Conservation (phyloP, 2,329 filamentous ascomycete species). For the Knoxdaviesia capensis region DNA sequence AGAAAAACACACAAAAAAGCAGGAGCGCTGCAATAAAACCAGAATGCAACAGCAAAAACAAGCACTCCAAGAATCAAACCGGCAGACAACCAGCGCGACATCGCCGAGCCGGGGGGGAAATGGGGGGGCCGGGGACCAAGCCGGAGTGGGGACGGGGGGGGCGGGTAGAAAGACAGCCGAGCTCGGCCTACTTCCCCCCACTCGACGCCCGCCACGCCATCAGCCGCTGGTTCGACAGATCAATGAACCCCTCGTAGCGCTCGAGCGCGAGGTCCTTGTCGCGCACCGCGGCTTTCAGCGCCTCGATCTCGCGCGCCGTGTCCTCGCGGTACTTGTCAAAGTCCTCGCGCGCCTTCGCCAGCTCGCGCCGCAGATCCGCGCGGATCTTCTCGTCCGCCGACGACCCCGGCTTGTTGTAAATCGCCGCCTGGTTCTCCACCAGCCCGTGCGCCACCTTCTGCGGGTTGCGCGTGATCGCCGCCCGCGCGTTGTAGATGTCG, state of each 20-base stretch:
- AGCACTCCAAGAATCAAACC: neutral
- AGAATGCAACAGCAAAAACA: neutral
- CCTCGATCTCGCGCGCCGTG: slow-evolving; percentile 35
- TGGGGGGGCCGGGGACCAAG: too few species aligned
- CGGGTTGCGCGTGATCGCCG: slow-evolving; percentile 45
- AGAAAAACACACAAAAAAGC: neutral
- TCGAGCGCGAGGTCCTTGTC: slow-evolving; percentile 42
- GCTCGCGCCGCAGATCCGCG: slow-evolving; percentile 38
- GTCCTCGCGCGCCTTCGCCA: slow-evolving; percentile 36
- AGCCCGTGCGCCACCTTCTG: slow-evolving; percentile 38
- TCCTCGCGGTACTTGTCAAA: slow-evolving; percentile 33
- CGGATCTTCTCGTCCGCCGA: slow-evolving; percentile 44
- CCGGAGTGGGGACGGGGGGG: too few species aligned
- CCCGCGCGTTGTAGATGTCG: slow-evolving; percentile 48
- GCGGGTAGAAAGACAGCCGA: neutral
- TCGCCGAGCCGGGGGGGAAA: neutral
- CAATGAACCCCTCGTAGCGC: slow-evolving; percentile 50
- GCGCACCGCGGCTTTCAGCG: slow-evolving; percentile 35
- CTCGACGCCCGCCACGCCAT: slow-evolving; percentile 19
- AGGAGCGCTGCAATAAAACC: neutral
- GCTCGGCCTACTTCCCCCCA: slow-evolving; percentile 3
- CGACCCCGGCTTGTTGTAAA: slow-evolving; percentile 45
- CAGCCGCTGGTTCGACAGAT: slow-evolving; percentile 46
- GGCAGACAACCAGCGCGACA: neutral
- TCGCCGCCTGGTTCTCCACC: slow-evolving; percentile 40